A percentile compares a stretch with the other conserved stretches of the same genome.
Conservation (phyloP, 306 rosid genomes). For the Prinsepia uniflora region DNA sequence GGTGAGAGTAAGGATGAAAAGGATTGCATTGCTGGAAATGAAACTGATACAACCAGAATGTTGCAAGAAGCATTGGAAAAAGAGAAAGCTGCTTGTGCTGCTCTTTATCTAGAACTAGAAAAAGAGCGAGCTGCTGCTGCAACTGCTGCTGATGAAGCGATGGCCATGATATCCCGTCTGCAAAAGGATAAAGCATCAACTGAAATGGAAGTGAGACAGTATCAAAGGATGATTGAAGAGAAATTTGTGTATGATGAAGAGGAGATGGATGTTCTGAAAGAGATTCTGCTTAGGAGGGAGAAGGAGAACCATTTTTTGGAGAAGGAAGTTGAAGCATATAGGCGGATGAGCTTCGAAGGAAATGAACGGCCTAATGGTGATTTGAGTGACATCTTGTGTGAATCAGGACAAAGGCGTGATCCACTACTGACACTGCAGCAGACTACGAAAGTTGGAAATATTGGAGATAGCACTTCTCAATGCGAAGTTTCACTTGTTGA, state of each 20-base stretch:
- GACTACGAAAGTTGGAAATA: constrained; percentile 18
- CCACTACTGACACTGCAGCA: constrained; percentile 17
- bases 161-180: constrained; percentile 87
- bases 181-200: constrained; percentile 71
- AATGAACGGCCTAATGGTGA: constrained; percentile 33
- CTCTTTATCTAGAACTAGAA: constrained; percentile 83
- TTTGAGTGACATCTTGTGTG: constrained; percentile 30
- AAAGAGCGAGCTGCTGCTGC: constrained; percentile 95
- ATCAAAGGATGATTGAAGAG: constrained; percentile 76
- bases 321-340: constrained; percentile 67
- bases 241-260: constrained; percentile 76
- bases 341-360: constrained; percentile 42
- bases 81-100: constrained; percentile 57
- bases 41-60: constrained; percentile 33
- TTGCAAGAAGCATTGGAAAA: constrained; percentile 60
- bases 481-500: constrained; percentile 26
- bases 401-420: constrained; percentile 31
- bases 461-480: constrained; percentile 20
- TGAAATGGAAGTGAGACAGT: constrained; percentile 73
- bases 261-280: constrained; percentile 75
- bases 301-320: constrained; percentile 67
- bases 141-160: constrained; percentile 90
- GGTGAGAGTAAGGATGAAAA: constrained; percentile 39
- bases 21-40: constrained; percentile 33
- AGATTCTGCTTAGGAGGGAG: constrained; percentile 75